Percentiles rank a stretch among this genome's conserved stretches.
These are phyloP conservation scores for Geotrichum europaeum DNA, from an alignment of 1,139 yeast genomes.

Conservation along the genomic window DNA sequence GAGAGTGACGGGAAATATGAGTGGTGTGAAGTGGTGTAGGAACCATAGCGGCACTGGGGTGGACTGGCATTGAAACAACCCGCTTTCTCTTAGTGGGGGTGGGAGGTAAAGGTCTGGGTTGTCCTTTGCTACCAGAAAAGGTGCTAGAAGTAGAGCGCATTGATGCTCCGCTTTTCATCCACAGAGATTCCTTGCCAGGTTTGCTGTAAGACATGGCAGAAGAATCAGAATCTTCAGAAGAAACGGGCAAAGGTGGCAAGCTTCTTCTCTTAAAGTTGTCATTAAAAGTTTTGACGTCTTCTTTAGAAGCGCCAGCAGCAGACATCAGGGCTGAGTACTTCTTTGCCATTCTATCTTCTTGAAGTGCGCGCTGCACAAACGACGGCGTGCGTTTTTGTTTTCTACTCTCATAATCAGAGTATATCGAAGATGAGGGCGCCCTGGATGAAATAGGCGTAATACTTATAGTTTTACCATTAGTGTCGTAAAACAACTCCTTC, in stretches of 20 bases:
- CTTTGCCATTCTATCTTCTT: slow-evolving; percentile 17
- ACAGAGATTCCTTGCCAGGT: slow-evolving; percentile 1
- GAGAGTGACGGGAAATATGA: neutral
- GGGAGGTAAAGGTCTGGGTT: slow-evolving; percentile 13
- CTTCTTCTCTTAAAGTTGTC: neutral
- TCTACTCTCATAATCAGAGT: neutral
- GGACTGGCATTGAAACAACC: neutral
- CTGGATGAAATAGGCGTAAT: slow-evolving; percentile 8
- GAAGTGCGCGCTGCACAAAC: slow-evolving; percentile 18
- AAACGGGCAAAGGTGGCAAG: neutral
- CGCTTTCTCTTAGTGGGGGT: slow-evolving; percentile 5
- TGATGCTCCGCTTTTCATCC: slow-evolving; percentile 3
- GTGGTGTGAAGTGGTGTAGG: neutral
- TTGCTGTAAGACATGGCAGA: neutral
- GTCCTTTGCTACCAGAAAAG: neutral
- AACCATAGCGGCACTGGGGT: neutral
- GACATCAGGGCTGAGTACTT: slow-evolving; percentile 19
- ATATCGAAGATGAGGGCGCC: neutral
- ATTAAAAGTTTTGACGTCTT: neutral
- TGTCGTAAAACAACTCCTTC: slow-evolving; percentile 1
- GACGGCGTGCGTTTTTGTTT: slow-evolving; percentile 10
- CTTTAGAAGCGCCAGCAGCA: neutral
- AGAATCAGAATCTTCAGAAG: neutral
- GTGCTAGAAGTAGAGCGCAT: neutral
- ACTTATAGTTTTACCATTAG: slow-evolving; percentile 6